These are phyloP conservation scores for Haematococcus lacustris DNA, from an alignment of 139 green algal genomes.

Conservation along the genomic window DNA sequence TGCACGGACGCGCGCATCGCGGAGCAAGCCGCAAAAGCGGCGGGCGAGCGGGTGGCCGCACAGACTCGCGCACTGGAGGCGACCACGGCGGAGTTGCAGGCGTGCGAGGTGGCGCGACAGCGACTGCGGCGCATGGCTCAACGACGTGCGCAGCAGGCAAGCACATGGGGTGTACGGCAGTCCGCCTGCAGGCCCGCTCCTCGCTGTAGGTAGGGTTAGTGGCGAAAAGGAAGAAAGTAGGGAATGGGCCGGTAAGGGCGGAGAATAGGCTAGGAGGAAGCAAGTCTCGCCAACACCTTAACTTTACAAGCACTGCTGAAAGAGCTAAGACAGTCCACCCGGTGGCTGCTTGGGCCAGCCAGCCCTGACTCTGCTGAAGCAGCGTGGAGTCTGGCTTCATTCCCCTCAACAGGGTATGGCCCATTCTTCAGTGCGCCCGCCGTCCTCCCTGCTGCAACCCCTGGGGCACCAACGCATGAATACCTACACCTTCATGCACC, in stretches of 20 bases:
- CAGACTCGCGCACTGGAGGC: not conserved
- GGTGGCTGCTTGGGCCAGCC: too few species aligned
- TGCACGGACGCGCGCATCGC: not conserved
- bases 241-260: not conserved
- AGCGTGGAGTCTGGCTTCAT: too few species aligned
- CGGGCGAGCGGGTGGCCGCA: not conserved
- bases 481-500: not conserved
- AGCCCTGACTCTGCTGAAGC: too few species aligned
- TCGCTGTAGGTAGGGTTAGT: too few species aligned
- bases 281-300: not conserved
- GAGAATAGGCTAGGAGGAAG: not conserved
- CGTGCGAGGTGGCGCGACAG: not conserved
- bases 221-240: too few species aligned
- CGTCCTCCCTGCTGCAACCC: too few species aligned
- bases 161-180: too few species aligned
- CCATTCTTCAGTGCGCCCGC: too few species aligned
- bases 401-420: too few species aligned
- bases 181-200: too few species aligned
- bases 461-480: not conserved
- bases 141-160: not conserved
- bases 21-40: slow-evolving; percentile 4
- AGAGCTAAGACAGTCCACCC: too few species aligned
- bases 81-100: slow-evolving; percentile 3
- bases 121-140: slow-evolving; percentile 4
- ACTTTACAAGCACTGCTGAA: too few species aligned